A percentile compares a stretch with the other conserved stretches of the same genome.
Evolutionary conservation across 2,329 filamentous ascomycete species (phyloP).

Genomic region (Erysiphe neolycopersici): DNA sequence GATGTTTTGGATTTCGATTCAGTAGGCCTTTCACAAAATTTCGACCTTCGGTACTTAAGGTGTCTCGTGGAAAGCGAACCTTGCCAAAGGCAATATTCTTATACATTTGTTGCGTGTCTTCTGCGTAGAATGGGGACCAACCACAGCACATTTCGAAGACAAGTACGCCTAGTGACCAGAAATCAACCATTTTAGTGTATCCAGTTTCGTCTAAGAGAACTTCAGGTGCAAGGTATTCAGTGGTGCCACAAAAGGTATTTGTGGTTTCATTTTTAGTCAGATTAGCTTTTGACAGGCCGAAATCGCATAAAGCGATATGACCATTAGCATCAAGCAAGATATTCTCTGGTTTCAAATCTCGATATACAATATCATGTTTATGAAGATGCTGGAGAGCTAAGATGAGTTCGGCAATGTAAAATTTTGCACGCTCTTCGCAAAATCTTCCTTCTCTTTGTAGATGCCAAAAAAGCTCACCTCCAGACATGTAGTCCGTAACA

Average conservation of each 20-base stretch:
- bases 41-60: constrained; percentile 73
- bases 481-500: constrained; percentile 99
- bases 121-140: constrained; percentile 96
- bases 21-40: constrained; percentile 96
- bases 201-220: constrained; percentile 87
- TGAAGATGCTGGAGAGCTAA: constrained; percentile 85
- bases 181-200: constrained; percentile 99
- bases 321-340: constrained; percentile 91
- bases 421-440: constrained; percentile 81
- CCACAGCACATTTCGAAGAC: constrained; percentile 99
- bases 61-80: constrained; percentile 85
- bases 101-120: constrained; percentile 99
- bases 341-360: constrained; percentile 92
- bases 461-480: constrained; percentile 96
- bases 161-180: constrained; percentile 91
- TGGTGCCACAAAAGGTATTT: constrained; percentile 96
- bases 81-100: constrained; percentile 99
- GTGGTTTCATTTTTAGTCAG: constrained; percentile 92
- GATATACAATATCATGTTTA: constrained; percentile 91
- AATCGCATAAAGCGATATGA: constrained; percentile 92
- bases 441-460: constrained; percentile 92
- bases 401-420: constrained; percentile 96
- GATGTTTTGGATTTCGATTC: constrained; percentile 89
- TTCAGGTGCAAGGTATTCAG: constrained; percentile 88
- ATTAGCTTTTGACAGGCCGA: constrained; percentile 92